A percentile compares a stretch with the other conserved stretches of the same genome.
Conservation (phyloP, 768 basidiomycete species). For the Lactarius akahatsu region DNA sequence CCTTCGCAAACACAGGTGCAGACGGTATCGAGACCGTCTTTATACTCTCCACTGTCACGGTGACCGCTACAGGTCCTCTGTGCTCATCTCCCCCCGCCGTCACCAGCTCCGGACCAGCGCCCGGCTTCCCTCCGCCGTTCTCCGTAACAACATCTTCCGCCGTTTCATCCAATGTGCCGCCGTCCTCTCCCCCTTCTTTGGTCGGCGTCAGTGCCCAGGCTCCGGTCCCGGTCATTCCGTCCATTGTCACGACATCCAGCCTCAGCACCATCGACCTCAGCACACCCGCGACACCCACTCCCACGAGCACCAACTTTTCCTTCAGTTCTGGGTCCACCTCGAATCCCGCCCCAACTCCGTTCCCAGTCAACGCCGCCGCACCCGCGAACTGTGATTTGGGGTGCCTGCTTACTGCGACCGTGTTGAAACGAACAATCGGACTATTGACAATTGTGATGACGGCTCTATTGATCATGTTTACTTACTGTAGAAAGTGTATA, state of each 20-base stretch:
- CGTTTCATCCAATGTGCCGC: background rate
- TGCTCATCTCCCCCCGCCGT: conserved; percentile 6
- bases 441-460: background rate
- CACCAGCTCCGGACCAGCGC: background rate
- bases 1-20: conserved; percentile 17
- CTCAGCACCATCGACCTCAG: conserved; percentile 8
- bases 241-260: background rate
- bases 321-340: conserved; percentile 7
- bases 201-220: background rate
- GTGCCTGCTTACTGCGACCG: conserved; percentile 8
- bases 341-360: background rate
- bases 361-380: background rate
- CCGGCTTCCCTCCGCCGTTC: background rate
- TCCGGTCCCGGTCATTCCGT: background rate
- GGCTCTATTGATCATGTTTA: conserved; percentile 1
- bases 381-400: background rate
- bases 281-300: background rate
- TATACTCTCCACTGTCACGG: conserved; percentile 8
- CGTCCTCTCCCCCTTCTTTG: conserved; percentile 4
- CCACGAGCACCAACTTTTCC: conserved; percentile 9
- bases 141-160: background rate
- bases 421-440: conserved; percentile 1
- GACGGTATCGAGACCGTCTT: conserved; percentile 21
- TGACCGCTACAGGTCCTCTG: background rate
- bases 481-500: background rate